Conservation (phyloP, 441 rosid genomes). For the Arabidopsis hybrid region DNA sequence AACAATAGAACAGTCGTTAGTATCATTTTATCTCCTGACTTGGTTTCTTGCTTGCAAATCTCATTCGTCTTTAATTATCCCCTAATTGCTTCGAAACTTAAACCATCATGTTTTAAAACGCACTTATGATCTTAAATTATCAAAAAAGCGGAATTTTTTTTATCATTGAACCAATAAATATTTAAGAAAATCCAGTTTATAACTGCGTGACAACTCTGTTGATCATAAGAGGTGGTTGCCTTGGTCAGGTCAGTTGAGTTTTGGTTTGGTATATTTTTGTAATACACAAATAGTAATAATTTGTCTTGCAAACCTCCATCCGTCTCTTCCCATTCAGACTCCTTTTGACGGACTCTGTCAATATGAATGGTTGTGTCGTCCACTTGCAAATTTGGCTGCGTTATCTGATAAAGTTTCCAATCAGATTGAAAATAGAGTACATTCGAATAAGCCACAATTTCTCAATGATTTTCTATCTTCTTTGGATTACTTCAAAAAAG, state of each 20-base stretch:
- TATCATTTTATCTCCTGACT: slow-evolving; percentile 17
- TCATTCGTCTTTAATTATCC: neutral
- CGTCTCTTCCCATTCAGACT: too few relatives aligned
- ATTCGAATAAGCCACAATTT: too few relatives aligned
- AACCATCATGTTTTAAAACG: too few relatives aligned
- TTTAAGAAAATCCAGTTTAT: neutral
- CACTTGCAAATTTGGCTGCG: too few relatives aligned
- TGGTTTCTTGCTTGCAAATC: neutral
- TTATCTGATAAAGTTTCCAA: too few relatives aligned
- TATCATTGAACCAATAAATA: neutral
- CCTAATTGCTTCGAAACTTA: neutral
- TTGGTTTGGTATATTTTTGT: neutral
- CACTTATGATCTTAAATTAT: slow-evolving; percentile 1
- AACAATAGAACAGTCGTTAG: slow-evolving; percentile 12
- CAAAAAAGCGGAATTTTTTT: neutral
- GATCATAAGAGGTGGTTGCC: neutral
- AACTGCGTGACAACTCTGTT: neutral
- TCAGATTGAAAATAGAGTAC: too few relatives aligned
- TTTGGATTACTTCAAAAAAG: too few relatives aligned
- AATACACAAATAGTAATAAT: too few relatives aligned
- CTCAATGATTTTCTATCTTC: too few relatives aligned
- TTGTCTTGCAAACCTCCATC: too few relatives aligned
- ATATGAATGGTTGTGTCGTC: too few relatives aligned
- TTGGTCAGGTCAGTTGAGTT: neutral
- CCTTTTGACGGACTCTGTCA: too few relatives aligned